Conservation (phyloP, 805 yeast species). For the Yarrowia sp. region DNA sequence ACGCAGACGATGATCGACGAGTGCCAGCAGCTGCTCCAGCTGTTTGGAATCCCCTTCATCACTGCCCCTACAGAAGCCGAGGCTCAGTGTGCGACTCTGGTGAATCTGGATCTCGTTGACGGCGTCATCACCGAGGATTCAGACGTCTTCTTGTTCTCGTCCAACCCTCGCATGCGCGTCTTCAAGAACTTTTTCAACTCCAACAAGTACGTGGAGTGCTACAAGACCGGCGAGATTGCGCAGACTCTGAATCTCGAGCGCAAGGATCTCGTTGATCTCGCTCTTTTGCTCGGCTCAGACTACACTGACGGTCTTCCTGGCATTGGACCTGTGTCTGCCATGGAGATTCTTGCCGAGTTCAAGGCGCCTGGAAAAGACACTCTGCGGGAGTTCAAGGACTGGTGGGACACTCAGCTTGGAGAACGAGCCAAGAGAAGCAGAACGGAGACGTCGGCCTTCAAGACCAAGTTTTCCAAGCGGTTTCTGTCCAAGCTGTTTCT, state of each 20-base stretch:
- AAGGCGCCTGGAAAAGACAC: constrained; percentile 45
- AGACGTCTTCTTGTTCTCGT: constrained; percentile 94
- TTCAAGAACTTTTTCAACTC: constrained; percentile 95
- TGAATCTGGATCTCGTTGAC: constrained; percentile 71
- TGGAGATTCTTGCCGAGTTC: constrained; percentile 88
- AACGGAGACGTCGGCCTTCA: constrained; percentile 38
- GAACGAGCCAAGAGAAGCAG: constrained; percentile 39
- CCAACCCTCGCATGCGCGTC: constrained; percentile 48
- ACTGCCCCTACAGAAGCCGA: constrained; percentile 99
- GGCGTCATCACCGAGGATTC: constrained; percentile 97
- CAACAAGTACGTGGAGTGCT: constrained; percentile 86
- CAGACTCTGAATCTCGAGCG: constrained; percentile 64
- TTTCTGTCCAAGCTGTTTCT: constrained; percentile 56
- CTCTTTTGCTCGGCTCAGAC: constrained; percentile 86
- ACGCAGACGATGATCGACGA: constrained; percentile 82
- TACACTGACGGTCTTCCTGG: constrained; percentile 92
- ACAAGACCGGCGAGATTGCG: constrained; percentile 57
- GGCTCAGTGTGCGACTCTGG: constrained; percentile 90
- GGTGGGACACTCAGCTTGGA: constrained; percentile 57
- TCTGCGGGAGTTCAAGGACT: constrained; percentile 44
- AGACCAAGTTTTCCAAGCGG: constrained; percentile 56
- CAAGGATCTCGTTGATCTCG: constrained; percentile 69
- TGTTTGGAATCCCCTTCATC: constrained; percentile 91
- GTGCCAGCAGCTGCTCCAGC: constrained; percentile 79
- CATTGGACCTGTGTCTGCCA: constrained; percentile 88